A percentile compares a stretch with the other conserved stretches of the same genome.
phyloP scores from a whole-genome alignment of 2,329 filamentous ascomycete species.

The Fusarium sp. region DNA sequence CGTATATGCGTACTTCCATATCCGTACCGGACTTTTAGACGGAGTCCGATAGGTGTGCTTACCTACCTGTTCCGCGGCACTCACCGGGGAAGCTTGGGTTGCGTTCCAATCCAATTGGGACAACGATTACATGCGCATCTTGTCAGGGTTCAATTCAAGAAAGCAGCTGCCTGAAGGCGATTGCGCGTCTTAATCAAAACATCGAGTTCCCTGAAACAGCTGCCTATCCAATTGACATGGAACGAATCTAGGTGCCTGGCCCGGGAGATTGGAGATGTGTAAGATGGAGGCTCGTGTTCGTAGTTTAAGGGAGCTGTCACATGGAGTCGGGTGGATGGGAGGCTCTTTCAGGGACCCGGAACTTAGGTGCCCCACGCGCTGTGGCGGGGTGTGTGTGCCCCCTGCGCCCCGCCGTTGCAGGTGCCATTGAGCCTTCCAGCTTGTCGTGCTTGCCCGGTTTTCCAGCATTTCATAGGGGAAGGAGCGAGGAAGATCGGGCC shows the following conservation, averaged over 20 bases:
- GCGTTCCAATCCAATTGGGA: neutral
- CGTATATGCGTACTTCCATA: conserved; percentile 14
- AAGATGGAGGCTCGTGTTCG: neutral
- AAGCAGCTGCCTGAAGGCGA: neutral
- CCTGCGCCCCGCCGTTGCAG: neutral
- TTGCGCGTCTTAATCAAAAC: conserved; percentile 4
- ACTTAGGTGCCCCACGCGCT: neutral
- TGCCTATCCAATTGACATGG: neutral
- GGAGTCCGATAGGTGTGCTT: neutral
- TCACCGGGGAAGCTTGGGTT: neutral
- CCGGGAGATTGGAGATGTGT: neutral
- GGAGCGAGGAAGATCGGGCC: conserved; percentile 14
- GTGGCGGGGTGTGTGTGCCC: conserved; percentile 5
- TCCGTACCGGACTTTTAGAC: neutral
- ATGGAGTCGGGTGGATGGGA: neutral
- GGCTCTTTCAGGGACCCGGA: conserved; percentile 4
- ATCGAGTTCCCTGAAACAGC: neutral
- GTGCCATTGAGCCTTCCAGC: neutral
- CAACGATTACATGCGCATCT: neutral
- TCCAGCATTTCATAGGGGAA: conserved; percentile 1
- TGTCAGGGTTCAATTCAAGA: neutral
- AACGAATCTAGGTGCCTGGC: conserved; percentile 2
- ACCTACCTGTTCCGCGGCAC: neutral
- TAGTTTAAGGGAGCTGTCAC: neutral
- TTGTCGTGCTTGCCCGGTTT: neutral